Conservation (phyloP, 2,329 filamentous ascomycete genomes). For the Aspergillus hiratsukae region DNA sequence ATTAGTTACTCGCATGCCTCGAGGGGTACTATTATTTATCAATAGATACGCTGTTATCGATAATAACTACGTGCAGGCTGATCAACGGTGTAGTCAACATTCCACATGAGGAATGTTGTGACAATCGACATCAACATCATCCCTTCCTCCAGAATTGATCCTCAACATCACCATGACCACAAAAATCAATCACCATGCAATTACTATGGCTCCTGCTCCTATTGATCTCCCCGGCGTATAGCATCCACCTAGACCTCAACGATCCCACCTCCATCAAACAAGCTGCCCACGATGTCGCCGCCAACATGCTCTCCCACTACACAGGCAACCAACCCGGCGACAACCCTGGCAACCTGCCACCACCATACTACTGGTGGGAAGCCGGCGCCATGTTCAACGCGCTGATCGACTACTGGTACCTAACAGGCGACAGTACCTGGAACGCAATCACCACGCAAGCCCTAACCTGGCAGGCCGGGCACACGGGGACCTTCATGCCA, state of each 20-base stretch:
- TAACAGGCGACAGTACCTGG: constrained; percentile 39
- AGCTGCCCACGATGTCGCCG: constrained; percentile 42
- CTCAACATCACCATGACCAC: not conserved
- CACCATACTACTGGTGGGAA: constrained; percentile 47
- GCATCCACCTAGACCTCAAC: constrained; percentile 10
- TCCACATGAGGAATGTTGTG: not conserved
- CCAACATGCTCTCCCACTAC: constrained; percentile 51
- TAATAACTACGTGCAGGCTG: not conserved
- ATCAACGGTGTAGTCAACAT: not conserved
- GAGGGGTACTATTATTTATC: too few species aligned
- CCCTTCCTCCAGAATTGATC: not conserved
- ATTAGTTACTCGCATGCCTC: too few species aligned
- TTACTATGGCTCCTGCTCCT: constrained; percentile 12
- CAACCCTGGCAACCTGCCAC: constrained; percentile 47
- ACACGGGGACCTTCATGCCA: constrained; percentile 38
- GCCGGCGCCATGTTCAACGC: constrained; percentile 41
- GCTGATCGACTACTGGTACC: constrained; percentile 42
- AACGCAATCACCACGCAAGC: constrained; percentile 35
- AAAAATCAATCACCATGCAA: constrained; percentile 8
- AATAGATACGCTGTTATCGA: not conserved
- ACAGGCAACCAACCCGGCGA: constrained; percentile 45
- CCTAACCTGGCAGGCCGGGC: constrained; percentile 36
- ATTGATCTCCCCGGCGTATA: constrained; percentile 6
- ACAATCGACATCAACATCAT: not conserved
- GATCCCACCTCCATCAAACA: constrained; percentile 41